A percentile compares a stretch with the other conserved stretches of the same genome.
Conservation (phyloP, 1,284 basidiomycete genomes). For the Cryptococcus floricola region DNA sequence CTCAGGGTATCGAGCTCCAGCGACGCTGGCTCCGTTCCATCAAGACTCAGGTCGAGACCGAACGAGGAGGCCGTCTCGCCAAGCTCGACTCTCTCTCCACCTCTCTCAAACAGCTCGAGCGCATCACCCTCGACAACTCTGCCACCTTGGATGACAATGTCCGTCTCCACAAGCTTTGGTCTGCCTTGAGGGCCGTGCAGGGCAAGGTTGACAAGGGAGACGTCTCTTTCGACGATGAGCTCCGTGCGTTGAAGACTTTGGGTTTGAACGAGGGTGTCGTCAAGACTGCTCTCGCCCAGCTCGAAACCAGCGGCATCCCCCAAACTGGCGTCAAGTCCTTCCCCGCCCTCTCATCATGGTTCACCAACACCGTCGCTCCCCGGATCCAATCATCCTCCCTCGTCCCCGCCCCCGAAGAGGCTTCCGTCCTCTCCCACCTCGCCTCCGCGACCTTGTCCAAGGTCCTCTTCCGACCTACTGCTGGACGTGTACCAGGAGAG, state of each 20-base stretch:
- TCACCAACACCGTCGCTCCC: conserved; percentile 76
- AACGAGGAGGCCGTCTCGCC: conserved; percentile 89
- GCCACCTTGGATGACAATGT: conserved; percentile 84
- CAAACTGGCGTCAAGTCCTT: conserved; percentile 86
- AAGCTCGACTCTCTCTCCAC: conserved; percentile 91
- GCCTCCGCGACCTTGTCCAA: conserved; percentile 71
- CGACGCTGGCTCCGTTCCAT: conserved; percentile 94
- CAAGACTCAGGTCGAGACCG: conserved; percentile 92
- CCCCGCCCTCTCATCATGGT: conserved; percentile 84
- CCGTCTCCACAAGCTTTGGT: conserved; percentile 62
- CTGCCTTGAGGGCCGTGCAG: conserved; percentile 51
- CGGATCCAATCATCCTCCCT: conserved; percentile 82
- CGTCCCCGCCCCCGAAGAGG: conserved; percentile 67
- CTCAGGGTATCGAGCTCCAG: conserved; percentile 95
- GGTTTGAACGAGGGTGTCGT: conserved; percentile 57
- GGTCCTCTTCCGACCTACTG: conserved; percentile 73
- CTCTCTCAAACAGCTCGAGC: conserved; percentile 84
- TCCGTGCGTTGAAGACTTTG: conserved; percentile 69
- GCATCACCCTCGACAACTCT: conserved; percentile 86
- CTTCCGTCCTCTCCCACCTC: conserved; percentile 83
- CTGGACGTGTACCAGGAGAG: conserved; percentile 63
- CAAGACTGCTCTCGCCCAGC: conserved; percentile 62
- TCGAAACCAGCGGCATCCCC: conserved; percentile 71
- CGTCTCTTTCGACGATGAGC: conserved; percentile 79
- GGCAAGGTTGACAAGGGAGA: conserved; percentile 56